Percentiles rank a stretch among this genome's conserved stretches.
Conservation (phyloP, 495 filamentous ascomycete genomes). For the Podospora tetraspora region DNA sequence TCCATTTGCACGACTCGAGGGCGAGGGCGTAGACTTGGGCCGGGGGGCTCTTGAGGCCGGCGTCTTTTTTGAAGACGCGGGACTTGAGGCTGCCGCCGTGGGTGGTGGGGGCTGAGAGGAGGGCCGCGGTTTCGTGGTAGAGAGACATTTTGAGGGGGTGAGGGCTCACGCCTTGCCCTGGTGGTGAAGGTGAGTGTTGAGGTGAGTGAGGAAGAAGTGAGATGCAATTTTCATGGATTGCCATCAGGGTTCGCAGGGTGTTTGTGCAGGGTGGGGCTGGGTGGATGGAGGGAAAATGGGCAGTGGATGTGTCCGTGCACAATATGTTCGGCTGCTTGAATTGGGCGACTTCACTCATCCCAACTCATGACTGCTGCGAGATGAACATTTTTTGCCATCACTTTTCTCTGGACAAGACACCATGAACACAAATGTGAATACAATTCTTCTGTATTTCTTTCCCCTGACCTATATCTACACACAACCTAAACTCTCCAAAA, state of each 20-base stretch:
- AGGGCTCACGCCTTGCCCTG: too few species aligned
- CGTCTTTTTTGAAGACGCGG: constrained; percentile 63
- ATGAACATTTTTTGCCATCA: background rate
- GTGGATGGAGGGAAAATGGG: background rate
- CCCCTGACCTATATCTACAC: background rate
- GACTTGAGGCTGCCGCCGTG: constrained; percentile 75
- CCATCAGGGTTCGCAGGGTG: background rate
- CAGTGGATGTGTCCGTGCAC: background rate
- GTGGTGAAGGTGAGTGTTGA: background rate
- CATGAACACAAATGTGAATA: background rate
- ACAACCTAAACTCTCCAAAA: background rate
- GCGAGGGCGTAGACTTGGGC: constrained; percentile 82
- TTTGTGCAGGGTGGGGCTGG: background rate
- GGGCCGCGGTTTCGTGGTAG: constrained; percentile 79
- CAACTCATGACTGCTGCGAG: background rate
- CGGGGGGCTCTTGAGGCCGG: constrained; percentile 62
- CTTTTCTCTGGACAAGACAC: background rate
- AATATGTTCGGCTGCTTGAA: background rate
- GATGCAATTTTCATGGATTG: background rate
- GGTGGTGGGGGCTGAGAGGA: constrained; percentile 59
- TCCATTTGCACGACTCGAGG: constrained; percentile 86
- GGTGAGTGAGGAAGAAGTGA: background rate
- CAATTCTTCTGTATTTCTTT: background rate
- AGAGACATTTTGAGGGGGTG: constrained; percentile 60
- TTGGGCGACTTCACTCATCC: background rate